Base-by-base conservation (phyloP, 768 basidiomycete genomes). In the Leucocoprinus birnbaumii region DNA sequence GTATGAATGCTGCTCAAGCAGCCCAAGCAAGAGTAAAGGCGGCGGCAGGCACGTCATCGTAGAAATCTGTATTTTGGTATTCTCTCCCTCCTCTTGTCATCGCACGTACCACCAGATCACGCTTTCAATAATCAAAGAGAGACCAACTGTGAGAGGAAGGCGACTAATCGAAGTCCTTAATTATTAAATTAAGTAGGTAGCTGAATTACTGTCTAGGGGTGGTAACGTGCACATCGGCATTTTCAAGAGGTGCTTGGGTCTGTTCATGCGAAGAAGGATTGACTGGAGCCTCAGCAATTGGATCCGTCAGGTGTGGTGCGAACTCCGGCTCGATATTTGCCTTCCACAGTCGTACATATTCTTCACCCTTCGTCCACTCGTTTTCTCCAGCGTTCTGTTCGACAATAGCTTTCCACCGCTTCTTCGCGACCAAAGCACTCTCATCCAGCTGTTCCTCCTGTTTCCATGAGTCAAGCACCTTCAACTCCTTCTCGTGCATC, bases 1-100 rank as follows among this genome's bases (percentile, higher is more conserved):
- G 88, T 35, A 87, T 94, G 81, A 93, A 93, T 61, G 91, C 91
- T 31, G 91, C 91, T 10, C 83, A 90, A 66, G 91, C 91, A 45
- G 91, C 91, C 19, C 88, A 90, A 61, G 84, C 88, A 48, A 77
- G 85, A 57, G 73, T 75, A 58, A 79, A 77, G 38, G 54, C 54
- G 18, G 27, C 54, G 3, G 11, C 53, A 59, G 63, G 72, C 51
- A 71, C 59, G 11, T 31, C 31, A 31, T 31, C 31, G 43, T 60
- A 46, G 55, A 47, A n/a, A 52, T 57, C 46, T 59, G 63, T 65
- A 65, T 60, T 55, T 50, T 63, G n/a, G 58, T 58, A 51, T 31
- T 45, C 35, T 38, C 43, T 35, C 18, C 10, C 46, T 26, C 13
- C 53, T 48, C 5, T 27, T 25, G n/a, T 19, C 35, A 38, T 37